Evolutionary conservation across 495 filamentous ascomycete genomes (phyloP).

Genomic region (Penicillium bovifimosum): DNA sequence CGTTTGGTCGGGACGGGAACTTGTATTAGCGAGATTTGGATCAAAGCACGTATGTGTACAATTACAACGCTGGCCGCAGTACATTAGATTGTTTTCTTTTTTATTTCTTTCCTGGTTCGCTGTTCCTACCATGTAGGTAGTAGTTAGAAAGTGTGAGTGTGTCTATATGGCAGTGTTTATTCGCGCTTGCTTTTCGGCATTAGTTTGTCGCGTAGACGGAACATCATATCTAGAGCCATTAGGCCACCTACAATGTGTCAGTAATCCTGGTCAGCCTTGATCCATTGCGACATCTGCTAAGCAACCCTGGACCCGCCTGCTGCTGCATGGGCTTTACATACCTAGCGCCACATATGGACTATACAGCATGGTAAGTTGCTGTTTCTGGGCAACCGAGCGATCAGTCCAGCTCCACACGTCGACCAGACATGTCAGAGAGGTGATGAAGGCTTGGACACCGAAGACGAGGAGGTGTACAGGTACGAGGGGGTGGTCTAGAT

Average conservation of each 20-base stretch:
- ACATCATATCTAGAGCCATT: conserved; percentile 53
- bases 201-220: conserved; percentile 34
- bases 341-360: conserved; percentile 67
- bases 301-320: not conserved
- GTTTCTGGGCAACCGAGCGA: conserved; percentile 48
- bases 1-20: conserved; percentile 9
- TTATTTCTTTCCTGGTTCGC: not conserved
- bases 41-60: conserved; percentile 18
- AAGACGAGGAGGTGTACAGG: conserved; percentile 66
- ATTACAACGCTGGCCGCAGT: conserved; percentile 13
- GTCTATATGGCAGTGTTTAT: conserved; percentile 8
- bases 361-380: conserved; percentile 58
- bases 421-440: conserved; percentile 63
- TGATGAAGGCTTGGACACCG: conserved; percentile 63
- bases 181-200: conserved; percentile 33
- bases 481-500: conserved; percentile 50
- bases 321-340: conserved; percentile 40
- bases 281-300: not conserved
- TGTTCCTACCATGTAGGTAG: not conserved
- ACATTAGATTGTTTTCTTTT: not conserved
- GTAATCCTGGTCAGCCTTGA: not conserved
- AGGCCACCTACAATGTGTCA: conserved; percentile 37
- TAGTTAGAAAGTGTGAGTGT: not conserved
- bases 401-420: conserved; percentile 55
- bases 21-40: conserved; percentile 23